Base-by-base conservation (phyloP, 2,329 filamentous ascomycete species). In the Rhinocladiella similis region DNA sequence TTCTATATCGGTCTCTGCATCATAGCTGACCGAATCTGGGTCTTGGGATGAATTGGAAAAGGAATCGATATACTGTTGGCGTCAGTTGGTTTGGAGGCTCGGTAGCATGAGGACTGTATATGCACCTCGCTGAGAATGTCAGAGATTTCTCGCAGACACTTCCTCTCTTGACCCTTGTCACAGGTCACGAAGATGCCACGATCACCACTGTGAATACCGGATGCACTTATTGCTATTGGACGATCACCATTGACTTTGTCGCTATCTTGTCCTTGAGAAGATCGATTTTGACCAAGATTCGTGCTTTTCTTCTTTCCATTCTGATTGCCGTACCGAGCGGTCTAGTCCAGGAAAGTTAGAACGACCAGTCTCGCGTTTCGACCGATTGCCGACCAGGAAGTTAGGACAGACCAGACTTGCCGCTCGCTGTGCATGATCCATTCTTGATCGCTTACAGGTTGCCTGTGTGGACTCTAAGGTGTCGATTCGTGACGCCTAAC, bases 171-270 rank as follows among this genome's bases (percentile, higher is more conserved):
- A 58, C 82, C 82, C 71, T 82, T 82, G 57, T 83, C 79, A 67
- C 83, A 86, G 2, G 84, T 85, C 41, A 83, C 80, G 75, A 84
- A 86, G 25, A 87, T 83, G 10, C 84, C 84, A 49, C 77, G 75
- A 65, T 86, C 83, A 14, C 83, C 84, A 51, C 63, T 66, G 54
- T 76, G 73, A 49, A 78, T 63, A 66, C 64, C 63, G 41, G 64
- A 65, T n/a, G 62, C 53, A 49, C 62, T 64, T 52, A 60, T 49
- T 45, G 38, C 22, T 29, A 36, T 39, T 14, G 22, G 19, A n/a
- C 39, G 29, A 18, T 47, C 25, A 14, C 20, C 27, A 9, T 36
- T 47, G 22, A 19, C 42, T 39, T 38, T 36, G 43, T 39, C 20
- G 12, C 16, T 45, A 20, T 19, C 45, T 27, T 29, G 33, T 14